Base-by-base conservation (phyloP, 2,329 filamentous ascomycete species). In the Phaeosphaeria sp. region DNA sequence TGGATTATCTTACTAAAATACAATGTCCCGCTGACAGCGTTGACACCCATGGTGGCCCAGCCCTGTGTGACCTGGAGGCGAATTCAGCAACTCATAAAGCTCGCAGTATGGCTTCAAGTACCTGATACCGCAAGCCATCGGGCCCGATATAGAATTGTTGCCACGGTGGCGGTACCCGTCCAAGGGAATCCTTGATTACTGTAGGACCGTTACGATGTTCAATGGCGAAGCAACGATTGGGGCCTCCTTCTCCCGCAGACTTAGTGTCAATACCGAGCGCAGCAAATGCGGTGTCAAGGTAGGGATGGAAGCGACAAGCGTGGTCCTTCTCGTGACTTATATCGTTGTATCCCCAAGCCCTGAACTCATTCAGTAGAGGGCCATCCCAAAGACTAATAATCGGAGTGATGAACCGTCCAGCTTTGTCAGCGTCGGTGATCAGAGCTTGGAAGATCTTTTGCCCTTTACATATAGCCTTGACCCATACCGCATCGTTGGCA, bases 321-420 rank as follows among this genome's bases (percentile, higher is more conserved):
- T 62, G 56, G 11, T 48, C 20, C 33, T 51, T 25, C 49, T 53
- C 21, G 57, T 18, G 0, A 33, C 43, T 2, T 55, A 53, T 21
- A 46, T 64, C 57, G 0, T 63, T 52, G 42, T 59, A 64, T 1
- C 59, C 62, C 60, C 62, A 64, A 8, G 42, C 54, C 11, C 27
- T 49, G 1, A 64, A 18, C 30, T 36, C 30, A 15, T 36, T 36
- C 3, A 36, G 3, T 15, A 36, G 13, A 36, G 8, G 8, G 13
- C 30, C 30, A 36, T 36, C 30, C 30, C 30, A 36, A 9, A 15
- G 3, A 36, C 30, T 36, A 3, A 3, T 36, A 11, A 36, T 9
- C 6, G 30, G 30, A 11, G 21, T 2, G 17, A 47, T 47, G 22
- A 47, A 47, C 13, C 9, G 6, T 15, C n/a, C 6, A 25, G 21